A percentile compares a stretch with the other conserved stretches of the same genome.
These are phyloP conservation scores for Penicillium coffeae DNA, from an alignment of 495 filamentous ascomycete genomes.

Conservation along the genomic window DNA sequence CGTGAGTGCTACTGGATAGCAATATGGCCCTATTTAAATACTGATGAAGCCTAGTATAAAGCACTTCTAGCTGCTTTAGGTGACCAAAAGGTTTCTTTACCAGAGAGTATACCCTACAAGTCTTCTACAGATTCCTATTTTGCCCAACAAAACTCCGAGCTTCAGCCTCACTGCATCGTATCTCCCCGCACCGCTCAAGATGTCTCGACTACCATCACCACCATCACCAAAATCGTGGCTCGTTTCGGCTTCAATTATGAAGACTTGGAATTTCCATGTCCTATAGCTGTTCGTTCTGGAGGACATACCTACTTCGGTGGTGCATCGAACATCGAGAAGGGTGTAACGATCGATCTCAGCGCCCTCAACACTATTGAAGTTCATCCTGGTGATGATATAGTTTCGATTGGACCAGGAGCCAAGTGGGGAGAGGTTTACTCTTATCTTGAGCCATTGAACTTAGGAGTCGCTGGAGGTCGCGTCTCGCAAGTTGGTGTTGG, in stretches of 20 bases:
- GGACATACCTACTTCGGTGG: slow-evolving; percentile 35
- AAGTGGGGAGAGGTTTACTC: slow-evolving; percentile 45
- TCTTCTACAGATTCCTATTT: not conserved
- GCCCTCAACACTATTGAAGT: slow-evolving; percentile 38
- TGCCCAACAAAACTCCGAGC: not conserved
- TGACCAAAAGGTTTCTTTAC: no score
- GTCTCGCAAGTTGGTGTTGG: slow-evolving; percentile 52
- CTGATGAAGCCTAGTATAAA: no score
- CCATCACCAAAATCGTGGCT: not conserved
- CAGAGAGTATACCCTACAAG: not conserved
- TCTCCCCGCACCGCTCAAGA: not conserved
- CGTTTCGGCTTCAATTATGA: not conserved
- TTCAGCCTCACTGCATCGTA: not conserved
- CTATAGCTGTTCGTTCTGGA: slow-evolving; percentile 42
- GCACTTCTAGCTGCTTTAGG: no score
- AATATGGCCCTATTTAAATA: no score
- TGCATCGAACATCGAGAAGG: slow-evolving; percentile 23
- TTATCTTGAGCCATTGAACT: slow-evolving; percentile 42
- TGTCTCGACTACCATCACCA: not conserved
- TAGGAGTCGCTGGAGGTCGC: slow-evolving; percentile 55
- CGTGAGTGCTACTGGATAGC: no score
- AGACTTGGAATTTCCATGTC: not conserved
- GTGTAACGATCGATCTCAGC: slow-evolving; percentile 48
- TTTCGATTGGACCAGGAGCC: slow-evolving; percentile 25
- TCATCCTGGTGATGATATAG: slow-evolving; percentile 31